phyloP scores from a whole-genome alignment of 2,329 filamentous ascomycete species.

The Ascochyta viciae-villosae region DNA sequence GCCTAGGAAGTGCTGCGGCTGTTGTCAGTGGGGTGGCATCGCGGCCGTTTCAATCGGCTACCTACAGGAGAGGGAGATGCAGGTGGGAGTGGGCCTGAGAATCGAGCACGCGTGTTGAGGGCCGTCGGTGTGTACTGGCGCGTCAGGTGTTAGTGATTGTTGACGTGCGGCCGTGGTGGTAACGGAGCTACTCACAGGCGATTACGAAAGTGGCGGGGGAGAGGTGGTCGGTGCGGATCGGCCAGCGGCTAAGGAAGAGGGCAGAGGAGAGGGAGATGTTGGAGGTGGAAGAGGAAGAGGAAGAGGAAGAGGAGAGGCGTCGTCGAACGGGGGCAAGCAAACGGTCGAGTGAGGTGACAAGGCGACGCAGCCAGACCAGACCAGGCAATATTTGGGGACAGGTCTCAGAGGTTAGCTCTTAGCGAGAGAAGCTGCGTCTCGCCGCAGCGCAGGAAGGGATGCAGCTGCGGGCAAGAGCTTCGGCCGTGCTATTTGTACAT shows the following conservation, averaged over 20 bases:
- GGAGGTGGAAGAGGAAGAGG: conserved; percentile 26
- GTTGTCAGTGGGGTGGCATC: conserved; percentile 38
- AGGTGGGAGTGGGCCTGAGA: conserved; percentile 12
- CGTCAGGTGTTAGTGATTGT: conserved; percentile 30
- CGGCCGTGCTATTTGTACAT: neutral
- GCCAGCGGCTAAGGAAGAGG: conserved; percentile 26
- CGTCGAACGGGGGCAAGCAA: conserved; percentile 25
- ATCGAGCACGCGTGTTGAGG: conserved; percentile 1
- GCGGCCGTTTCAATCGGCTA: conserved; percentile 3
- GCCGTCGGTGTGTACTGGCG: conserved; percentile 20
- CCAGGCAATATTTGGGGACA: conserved; percentile 34
- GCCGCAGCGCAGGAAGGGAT: conserved; percentile 34
- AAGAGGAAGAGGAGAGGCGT: conserved; percentile 26
- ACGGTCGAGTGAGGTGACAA: conserved; percentile 31
- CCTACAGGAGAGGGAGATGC: conserved; percentile 17
- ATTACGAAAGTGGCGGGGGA: conserved; percentile 44
- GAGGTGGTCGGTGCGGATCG: conserved; percentile 41
- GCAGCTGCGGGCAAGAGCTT: conserved; percentile 18
- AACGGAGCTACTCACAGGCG: conserved; percentile 39
- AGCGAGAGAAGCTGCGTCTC: conserved; percentile 40
- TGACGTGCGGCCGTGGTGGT: conserved; percentile 26
- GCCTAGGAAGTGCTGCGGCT: conserved; percentile 33
- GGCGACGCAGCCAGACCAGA: conserved; percentile 24
- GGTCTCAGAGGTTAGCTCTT: conserved; percentile 32
- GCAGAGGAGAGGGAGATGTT: conserved; percentile 27